A percentile compares a stretch with the other conserved stretches of the same genome.
Evolutionary conservation across 495 filamentous ascomycete genomes (phyloP).

Genomic region (Aspergillus mulundensis): DNA sequence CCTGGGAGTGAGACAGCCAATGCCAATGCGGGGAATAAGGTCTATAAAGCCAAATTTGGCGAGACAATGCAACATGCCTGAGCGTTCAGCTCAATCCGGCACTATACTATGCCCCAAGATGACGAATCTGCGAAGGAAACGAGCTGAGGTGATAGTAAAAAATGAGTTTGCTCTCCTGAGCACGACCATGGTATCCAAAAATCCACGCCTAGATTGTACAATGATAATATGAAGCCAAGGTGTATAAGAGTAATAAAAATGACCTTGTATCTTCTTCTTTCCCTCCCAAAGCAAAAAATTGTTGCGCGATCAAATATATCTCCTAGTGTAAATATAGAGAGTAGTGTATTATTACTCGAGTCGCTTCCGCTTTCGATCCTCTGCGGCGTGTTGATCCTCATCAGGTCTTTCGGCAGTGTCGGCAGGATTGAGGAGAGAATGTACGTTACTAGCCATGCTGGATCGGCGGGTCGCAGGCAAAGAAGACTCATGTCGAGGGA

Average conservation of each 20-base stretch:
- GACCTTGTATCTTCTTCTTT: not conserved
- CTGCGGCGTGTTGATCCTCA: constrained; percentile 58
- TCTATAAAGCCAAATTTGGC: not conserved
- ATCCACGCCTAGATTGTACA: constrained; percentile 15
- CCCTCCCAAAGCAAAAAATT: constrained; percentile 11
- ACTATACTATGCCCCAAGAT: not conserved
- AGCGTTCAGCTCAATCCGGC: not conserved
- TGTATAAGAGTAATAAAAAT: constrained; percentile 4
- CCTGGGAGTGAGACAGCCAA: constrained; percentile 15
- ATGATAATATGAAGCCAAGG: constrained; percentile 20
- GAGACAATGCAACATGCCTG: constrained; percentile 3
- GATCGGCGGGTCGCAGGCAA: constrained; percentile 64
- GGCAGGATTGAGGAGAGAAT: constrained; percentile 79
- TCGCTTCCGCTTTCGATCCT: constrained; percentile 80
- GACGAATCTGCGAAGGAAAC: not conserved
- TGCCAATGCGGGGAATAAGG: constrained; percentile 12
- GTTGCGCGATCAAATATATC: not conserved
- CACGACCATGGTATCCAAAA: constrained; percentile 7
- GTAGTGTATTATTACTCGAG: constrained; percentile 47
- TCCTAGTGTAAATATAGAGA: not conserved
- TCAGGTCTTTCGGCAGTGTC: constrained; percentile 70
- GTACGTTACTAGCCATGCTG: constrained; percentile 74
- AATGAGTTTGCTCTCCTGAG: not conserved
- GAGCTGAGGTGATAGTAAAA: not conserved
- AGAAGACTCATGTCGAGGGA: constrained; percentile 41